Evolutionary conservation across 129 eudicot species (phyloP).

Genomic region (Ambrosia artemisiifolia): DNA sequence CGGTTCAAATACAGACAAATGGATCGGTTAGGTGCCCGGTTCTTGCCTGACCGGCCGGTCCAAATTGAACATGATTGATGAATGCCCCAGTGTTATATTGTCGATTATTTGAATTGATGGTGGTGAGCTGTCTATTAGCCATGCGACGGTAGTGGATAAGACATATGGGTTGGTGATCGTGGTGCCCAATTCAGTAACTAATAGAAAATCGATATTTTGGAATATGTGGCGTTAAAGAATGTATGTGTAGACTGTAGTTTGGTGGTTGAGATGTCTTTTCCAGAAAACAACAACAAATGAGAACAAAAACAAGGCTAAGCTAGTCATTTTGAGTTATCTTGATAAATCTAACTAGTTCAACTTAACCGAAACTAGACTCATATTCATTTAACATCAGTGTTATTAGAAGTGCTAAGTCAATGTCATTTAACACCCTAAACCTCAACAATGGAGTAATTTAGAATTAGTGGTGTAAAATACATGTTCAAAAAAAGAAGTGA

Average conservation of each 20-base stretch:
- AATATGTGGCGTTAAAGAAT: slow-evolving; percentile 15
- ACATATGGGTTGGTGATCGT: slow-evolving; percentile 15
- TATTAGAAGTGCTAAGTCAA: too few relatives aligned
- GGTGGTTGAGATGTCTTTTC: slow-evolving; percentile 15
- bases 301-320: background rate
- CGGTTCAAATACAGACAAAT: too few relatives aligned
- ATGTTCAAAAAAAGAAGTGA: too few relatives aligned
- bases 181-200: slow-evolving; percentile 23
- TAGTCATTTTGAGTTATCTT: background rate
- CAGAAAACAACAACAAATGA: background rate
- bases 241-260: slow-evolving; percentile 4
- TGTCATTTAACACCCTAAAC: too few relatives aligned
- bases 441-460: too few relatives aligned
- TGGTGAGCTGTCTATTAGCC: slow-evolving; percentile 11
- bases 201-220: slow-evolving; percentile 32
- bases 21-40: too few relatives aligned
- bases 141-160: slow-evolving; percentile 19
- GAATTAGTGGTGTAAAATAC: too few relatives aligned
- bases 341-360: background rate
- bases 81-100: background rate
- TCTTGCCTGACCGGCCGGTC: too few relatives aligned
- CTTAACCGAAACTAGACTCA: too few relatives aligned
- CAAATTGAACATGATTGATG: too few relatives aligned
- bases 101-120: slow-evolving; percentile 1
- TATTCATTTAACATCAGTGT: too few relatives aligned